Percentiles rank a stretch among this genome's conserved stretches.
Conservation (phyloP, 257 asterid genomes). For the Nicotiana sylvestris region DNA sequence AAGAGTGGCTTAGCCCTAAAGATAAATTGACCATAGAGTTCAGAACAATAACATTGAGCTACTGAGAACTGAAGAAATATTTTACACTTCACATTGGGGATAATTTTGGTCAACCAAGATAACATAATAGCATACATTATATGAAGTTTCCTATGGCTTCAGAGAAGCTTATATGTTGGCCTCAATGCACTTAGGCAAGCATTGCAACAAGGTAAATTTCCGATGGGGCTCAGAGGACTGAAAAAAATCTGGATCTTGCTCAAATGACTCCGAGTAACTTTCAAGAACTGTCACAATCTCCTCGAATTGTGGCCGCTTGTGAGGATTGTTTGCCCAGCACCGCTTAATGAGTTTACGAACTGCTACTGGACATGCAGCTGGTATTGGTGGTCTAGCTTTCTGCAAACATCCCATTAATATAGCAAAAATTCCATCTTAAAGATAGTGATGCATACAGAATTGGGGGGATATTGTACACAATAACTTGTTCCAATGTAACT, state of each 20-base stretch:
- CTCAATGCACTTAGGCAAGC: constrained; percentile 54
- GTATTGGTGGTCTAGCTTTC: constrained; percentile 92
- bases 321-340: constrained; percentile 87
- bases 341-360: constrained; percentile 57
- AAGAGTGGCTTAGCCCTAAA: neutral
- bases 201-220: constrained; percentile 32
- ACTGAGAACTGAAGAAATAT: neutral
- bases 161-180: constrained; percentile 32
- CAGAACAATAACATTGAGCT: neutral
- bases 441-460: neutral
- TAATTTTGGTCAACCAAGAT: constrained; percentile 2
- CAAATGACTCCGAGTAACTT: constrained; percentile 47
- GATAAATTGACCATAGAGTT: neutral
- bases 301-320: constrained; percentile 78
- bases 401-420: constrained; percentile 20
- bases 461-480: too few species aligned
- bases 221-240: constrained; percentile 37
- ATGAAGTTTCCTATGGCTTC: constrained; percentile 24
- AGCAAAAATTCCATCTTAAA: neutral
- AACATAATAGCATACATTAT: neutral
- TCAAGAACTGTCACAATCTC: constrained; percentile 72
- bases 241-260: constrained; percentile 67
- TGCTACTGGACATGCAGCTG: constrained; percentile 66
- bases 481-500: neutral
- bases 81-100: constrained; percentile 13